Conservation (phyloP, 176 grass and related monocot genomes). For the Luzula sylvatica region DNA sequence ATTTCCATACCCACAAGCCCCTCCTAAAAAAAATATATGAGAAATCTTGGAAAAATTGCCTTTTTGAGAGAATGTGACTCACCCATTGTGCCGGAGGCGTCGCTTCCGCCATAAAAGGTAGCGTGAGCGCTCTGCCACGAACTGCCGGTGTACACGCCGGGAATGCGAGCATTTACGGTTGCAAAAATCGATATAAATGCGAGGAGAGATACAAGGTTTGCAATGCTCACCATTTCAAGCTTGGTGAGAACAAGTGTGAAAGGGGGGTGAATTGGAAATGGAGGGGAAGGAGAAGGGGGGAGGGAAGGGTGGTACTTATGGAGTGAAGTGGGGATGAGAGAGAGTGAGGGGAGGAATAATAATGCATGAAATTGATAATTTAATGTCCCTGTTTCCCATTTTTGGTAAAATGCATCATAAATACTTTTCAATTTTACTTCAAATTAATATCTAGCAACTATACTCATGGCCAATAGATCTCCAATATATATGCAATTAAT, state of each 20-base stretch:
- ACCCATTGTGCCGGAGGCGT: slow-evolving; percentile 53
- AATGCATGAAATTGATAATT: slow-evolving; percentile 7
- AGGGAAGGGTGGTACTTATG: slow-evolving; percentile 12
- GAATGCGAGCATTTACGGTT: slow-evolving; percentile 22
- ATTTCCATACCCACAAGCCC: slow-evolving; percentile 52
- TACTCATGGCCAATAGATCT: neutral
- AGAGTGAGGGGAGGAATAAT: slow-evolving; percentile 11
- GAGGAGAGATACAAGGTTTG: slow-evolving; percentile 1
- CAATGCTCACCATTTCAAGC: slow-evolving; percentile 8
- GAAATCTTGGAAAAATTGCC: neutral
- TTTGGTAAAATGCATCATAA: neutral
- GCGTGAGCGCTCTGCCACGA: slow-evolving; percentile 38
- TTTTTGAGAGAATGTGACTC: neutral
- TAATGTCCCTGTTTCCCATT: neutral
- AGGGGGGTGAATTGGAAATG: neutral
- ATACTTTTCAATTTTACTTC: slow-evolving; percentile 7
- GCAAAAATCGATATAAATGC: slow-evolving; percentile 2
- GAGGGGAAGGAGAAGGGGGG: slow-evolving; percentile 11
- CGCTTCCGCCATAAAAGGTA: slow-evolving; percentile 43
- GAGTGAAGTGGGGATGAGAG: slow-evolving; percentile 3
- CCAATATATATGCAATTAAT: no score
- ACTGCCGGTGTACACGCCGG: slow-evolving; percentile 22
- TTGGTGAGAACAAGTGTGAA: neutral
- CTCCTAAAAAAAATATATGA: slow-evolving; percentile 16
- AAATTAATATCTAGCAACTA: neutral